Conservation (phyloP, 306 rosid species). For the Corylus avellana region DNA sequence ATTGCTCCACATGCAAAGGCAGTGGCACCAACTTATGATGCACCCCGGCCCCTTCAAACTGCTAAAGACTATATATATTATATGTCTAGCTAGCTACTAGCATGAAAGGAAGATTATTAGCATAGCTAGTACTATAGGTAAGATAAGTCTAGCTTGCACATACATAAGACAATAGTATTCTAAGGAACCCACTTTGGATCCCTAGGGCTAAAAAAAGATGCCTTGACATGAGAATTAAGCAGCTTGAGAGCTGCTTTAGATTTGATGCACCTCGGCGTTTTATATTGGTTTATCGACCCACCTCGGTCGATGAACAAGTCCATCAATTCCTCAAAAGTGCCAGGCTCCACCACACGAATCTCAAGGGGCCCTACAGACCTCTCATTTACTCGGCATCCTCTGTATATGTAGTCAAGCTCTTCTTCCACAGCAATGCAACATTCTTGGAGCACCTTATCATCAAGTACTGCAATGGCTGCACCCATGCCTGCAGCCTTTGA, state of each 20-base stretch:
- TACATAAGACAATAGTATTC: neutral
- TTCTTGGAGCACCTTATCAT: constrained; percentile 55
- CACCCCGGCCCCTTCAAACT: no score
- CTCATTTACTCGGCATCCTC: constrained; percentile 64
- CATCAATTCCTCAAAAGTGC: constrained; percentile 81
- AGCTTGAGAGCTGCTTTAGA: constrained; percentile 64
- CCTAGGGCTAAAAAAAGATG: constrained; percentile 71
- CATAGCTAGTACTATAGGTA: no score
- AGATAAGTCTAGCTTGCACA: no score
- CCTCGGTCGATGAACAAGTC: constrained; percentile 73
- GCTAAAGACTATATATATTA: no score
- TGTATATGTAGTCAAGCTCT: constrained; percentile 69
- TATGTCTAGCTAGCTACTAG: no score
- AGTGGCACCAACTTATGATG: no score
- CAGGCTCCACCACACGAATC: constrained; percentile 81
- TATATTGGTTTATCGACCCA: constrained; percentile 86
- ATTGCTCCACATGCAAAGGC: no score
- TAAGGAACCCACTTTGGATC: constrained; percentile 68
- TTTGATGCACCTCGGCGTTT: constrained; percentile 83
- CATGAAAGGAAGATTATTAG: no score
- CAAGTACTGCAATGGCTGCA: neutral
- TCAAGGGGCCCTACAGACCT: constrained; percentile 76
- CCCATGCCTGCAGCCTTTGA: constrained; percentile 8
- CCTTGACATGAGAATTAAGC: constrained; percentile 59
- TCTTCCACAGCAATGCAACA: constrained; percentile 84